phyloP scores from a whole-genome alignment of 345 rosid genomes.

The Geranium rotundifolium region DNA sequence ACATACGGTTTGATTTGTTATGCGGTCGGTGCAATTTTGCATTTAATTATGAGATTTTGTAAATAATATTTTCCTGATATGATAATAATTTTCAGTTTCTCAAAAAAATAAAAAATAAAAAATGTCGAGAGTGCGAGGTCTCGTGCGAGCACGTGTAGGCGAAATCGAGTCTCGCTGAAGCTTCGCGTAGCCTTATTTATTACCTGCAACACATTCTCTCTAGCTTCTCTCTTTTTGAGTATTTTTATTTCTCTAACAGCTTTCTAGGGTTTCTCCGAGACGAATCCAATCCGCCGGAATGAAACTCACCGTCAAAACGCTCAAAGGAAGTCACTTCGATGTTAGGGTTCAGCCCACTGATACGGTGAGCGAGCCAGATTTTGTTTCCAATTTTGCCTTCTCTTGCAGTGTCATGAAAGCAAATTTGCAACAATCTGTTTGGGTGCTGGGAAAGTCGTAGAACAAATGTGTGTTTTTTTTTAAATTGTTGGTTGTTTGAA shows the following conservation, averaged over 20 bases:
- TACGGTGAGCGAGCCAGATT: constrained; percentile 48
- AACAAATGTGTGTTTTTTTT: background rate
- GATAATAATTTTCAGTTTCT: no score
- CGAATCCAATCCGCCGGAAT: constrained; percentile 22
- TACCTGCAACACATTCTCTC: background rate
- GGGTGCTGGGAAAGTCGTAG: background rate
- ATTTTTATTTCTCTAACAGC: background rate
- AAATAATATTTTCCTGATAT: no score
- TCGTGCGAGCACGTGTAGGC: background rate
- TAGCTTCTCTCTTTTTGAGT: background rate
- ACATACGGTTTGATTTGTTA: no score
- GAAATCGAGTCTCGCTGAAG: background rate
- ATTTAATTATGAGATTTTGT: no score
- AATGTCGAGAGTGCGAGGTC: no score
- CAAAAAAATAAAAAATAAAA: no score
- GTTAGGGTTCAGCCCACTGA: constrained; percentile 85
- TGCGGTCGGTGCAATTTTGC: no score
- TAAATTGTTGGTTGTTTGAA: background rate
- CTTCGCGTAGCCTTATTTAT: background rate
- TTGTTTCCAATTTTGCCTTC: background rate
- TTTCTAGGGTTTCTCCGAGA: constrained; percentile 18
- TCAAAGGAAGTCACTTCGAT: constrained; percentile 91
- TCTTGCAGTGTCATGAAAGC: no score
- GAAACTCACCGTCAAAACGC: constrained; percentile 98
- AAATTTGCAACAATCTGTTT: background rate